Base-by-base conservation (phyloP, 805 yeast species). In the Saccharomycopsis lassenensis region DNA sequence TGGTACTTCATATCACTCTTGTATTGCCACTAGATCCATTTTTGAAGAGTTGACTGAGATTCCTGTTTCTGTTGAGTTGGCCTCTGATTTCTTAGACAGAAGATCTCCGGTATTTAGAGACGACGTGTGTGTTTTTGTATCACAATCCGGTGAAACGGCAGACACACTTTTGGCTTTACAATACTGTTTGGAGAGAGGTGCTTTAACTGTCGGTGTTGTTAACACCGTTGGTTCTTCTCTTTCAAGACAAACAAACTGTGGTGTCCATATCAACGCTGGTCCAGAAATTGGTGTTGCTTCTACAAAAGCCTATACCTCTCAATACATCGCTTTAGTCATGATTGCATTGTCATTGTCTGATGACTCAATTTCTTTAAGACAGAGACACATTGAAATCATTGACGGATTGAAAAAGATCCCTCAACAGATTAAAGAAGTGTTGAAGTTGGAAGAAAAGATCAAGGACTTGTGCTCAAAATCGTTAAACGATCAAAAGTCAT, bases 231-330 rank as follows among this genome's bases (percentile, higher is more conserved):
- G 99, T 54, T 91, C 98, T 4, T 76, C 91, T 28, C 85, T 91
- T 59, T 89, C 97, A 5, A 78, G 99, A 63, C 86, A 77, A 54
- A 91, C 99, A 16, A 94, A 87, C 61, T 91, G 98, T 68, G 99
- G 99, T 74, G 95, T 91, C 39, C 99, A 91, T 59, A 87, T 91
- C 57, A 91, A 91, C 56, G 98, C 98, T 33, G 99, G 99, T 47
- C 98, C 98, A 31, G 99, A 91, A 63, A 91, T 91, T 46, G 97
- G 98, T 60, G 99, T 91, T 49, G 99, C 99, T 7, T 86, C 96
- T 8, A 91, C 99, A 32, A 91, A 91, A 64, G 98, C 98, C 20
- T 91, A 91, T 66, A 91, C 99, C 5, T 91, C 99, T 7, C 99
- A 91, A 60, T 91, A 77, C 59, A 87, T 93, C 58, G 97, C 98